Conservation (phyloP, 1,284 basidiomycete genomes). For the Farysia itapuensis region DNA sequence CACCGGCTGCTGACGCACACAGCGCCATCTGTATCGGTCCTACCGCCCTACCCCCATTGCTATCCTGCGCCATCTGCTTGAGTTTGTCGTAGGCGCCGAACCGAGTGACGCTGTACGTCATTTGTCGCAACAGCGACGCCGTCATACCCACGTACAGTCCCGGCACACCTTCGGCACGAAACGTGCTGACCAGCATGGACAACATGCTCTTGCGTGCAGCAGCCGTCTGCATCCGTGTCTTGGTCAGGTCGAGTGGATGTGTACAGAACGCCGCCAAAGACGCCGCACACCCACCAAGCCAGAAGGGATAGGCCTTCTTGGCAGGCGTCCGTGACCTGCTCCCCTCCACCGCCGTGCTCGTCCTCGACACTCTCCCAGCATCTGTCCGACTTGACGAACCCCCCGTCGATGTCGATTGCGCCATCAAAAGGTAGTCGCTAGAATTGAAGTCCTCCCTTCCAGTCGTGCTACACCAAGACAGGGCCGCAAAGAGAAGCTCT, state of each 20-base stretch:
- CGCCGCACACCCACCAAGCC: slow-evolving; percentile 54
- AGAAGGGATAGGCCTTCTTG: slow-evolving; percentile 54
- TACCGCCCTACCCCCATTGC: slow-evolving; percentile 13
- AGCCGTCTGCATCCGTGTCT: slow-evolving; percentile 60
- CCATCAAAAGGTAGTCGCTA: no score
- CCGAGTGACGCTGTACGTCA: slow-evolving; percentile 56
- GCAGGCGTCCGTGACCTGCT: no score
- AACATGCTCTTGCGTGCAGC: slow-evolving; percentile 40
- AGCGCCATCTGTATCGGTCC: slow-evolving; percentile 41
- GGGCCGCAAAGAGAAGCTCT: no score
- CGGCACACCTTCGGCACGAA: slow-evolving; percentile 34
- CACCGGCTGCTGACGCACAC: slow-evolving; percentile 49
- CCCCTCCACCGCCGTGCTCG: no score
- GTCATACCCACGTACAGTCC: slow-evolving; percentile 55
- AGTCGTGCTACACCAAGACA: no score
- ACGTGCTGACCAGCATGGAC: slow-evolving; percentile 36
- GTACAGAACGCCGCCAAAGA: slow-evolving; percentile 56
- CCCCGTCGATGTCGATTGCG: no score
- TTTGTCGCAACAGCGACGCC: slow-evolving; percentile 52
- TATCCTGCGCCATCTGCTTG: slow-evolving; percentile 30
- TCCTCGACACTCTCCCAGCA: no score
- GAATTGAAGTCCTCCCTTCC: no score
- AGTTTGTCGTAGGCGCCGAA: slow-evolving; percentile 57
- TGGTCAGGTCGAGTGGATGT: slow-evolving; percentile 59
- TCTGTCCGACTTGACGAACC: no score